Conservation (phyloP, 768 basidiomycete genomes). For the Xerocomus brunneocitrinus region DNA sequence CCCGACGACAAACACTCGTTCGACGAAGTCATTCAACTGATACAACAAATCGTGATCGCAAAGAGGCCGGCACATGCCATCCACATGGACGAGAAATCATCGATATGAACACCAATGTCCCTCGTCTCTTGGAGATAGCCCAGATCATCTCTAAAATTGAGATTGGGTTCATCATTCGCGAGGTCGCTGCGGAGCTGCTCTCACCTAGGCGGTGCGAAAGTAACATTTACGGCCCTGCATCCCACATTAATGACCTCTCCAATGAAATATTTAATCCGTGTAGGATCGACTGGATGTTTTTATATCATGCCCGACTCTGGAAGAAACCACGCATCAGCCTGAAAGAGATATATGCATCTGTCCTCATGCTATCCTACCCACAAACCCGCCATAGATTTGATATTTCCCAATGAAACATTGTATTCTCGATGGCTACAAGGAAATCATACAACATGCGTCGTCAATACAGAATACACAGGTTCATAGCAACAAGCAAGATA, state of each 20-base stretch:
- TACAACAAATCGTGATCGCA: conserved; percentile 42
- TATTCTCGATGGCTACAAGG: not conserved
- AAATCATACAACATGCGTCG: not conserved
- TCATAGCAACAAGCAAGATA: not conserved
- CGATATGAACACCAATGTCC: conserved; percentile 55
- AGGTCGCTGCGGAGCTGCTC: conserved; percentile 67
- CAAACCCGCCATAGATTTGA: conserved; percentile 73
- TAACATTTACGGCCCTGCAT: conserved; percentile 38
- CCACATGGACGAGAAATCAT: conserved; percentile 83
- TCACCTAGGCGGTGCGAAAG: conserved; percentile 54
- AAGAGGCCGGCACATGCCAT: conserved; percentile 61
- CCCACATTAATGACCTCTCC: conserved; percentile 34
- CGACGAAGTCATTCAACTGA: conserved; percentile 82
- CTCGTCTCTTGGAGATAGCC: conserved; percentile 69
- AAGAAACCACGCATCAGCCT: conserved; percentile 75
- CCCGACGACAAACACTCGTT: conserved; percentile 84
- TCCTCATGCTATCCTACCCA: conserved; percentile 70
- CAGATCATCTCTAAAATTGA: conserved; percentile 83
- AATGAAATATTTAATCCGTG: conserved; percentile 46
- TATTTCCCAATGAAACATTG: conserved; percentile 5
- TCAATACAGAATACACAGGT: not conserved
- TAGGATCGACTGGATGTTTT: conserved; percentile 68
- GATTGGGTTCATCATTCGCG: conserved; percentile 68
- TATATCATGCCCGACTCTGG: conserved; percentile 84
- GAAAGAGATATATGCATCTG: conserved; percentile 77